A percentile compares a stretch with the other conserved stretches of the same genome.
phyloP scores from a whole-genome alignment of 257 asterid genomes.

The Lycium barbarum region DNA sequence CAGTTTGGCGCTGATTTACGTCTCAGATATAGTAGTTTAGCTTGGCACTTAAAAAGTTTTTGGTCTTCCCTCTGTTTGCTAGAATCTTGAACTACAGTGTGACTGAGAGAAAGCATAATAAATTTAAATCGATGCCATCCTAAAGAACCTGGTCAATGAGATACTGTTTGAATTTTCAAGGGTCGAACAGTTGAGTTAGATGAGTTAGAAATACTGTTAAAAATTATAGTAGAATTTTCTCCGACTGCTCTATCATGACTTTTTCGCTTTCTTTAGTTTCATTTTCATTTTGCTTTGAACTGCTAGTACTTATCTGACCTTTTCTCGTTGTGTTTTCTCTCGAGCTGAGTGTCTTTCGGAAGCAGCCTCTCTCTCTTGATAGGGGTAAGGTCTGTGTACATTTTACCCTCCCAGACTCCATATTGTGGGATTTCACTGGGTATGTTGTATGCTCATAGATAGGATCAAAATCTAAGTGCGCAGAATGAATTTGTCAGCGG shows the following conservation, averaged over 20 bases:
- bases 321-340: too few species aligned
- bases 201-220: not conserved
- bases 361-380: too few species aligned
- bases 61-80: not conserved
- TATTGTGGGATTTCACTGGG: too few species aligned
- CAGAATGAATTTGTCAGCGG: not conserved
- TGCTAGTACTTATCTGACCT: too few species aligned
- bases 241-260: too few species aligned
- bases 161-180: not conserved
- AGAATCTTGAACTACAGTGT: not conserved
- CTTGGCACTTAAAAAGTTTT: not conserved
- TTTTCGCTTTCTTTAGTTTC: too few species aligned
- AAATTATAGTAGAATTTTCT: not conserved
- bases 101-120: constrained; percentile 6
- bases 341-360: too few species aligned
- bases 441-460: not conserved
- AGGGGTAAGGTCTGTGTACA: too few species aligned
- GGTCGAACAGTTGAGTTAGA: not conserved
- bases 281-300: too few species aligned
- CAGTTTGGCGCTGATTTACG: too few species aligned
- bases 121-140: not conserved
- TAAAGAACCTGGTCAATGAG: not conserved
- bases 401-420: too few species aligned
- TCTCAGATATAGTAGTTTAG: constrained; percentile 19
- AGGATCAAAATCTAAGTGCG: not conserved